Conservation (phyloP, 352 stramenopile genomes). For the Sclerospora graminicola region DNA sequence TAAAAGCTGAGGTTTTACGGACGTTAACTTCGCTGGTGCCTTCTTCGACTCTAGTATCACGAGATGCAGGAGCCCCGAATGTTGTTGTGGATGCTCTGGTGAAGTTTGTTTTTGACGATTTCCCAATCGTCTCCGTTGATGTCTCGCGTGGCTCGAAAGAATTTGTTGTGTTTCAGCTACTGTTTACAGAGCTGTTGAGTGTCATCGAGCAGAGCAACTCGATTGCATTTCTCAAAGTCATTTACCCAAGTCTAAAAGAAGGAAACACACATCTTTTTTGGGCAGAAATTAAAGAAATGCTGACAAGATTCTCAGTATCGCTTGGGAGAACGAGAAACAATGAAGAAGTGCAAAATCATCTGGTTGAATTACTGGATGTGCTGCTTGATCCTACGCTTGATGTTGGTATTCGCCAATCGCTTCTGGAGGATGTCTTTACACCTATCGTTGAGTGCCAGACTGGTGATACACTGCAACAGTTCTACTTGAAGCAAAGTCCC, state of each 20-base stretch:
- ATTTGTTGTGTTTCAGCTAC: conserved; percentile 45
- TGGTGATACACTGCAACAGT: conserved; percentile 20
- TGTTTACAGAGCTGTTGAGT: conserved; percentile 40
- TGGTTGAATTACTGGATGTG: conserved; percentile 28
- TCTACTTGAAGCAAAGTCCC: conserved; percentile 33
- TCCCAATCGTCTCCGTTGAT: conserved; percentile 67
- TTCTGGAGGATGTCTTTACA: conserved; percentile 40
- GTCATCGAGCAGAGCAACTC: conserved; percentile 46
- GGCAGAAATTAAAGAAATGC: conserved; percentile 33
- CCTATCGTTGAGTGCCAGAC: conserved; percentile 38
- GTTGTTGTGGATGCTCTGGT: conserved; percentile 25
- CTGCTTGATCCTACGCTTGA: conserved; percentile 33
- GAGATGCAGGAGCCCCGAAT: conserved; percentile 5
- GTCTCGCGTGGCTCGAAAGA: conserved; percentile 48
- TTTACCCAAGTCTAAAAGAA: conserved; percentile 62
- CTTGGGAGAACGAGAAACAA: conserved; percentile 3
- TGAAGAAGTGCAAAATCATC: conserved; percentile 5
- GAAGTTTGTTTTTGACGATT: conserved; percentile 56
- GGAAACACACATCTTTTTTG: conserved; percentile 39
- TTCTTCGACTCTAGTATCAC: conserved; percentile 2
- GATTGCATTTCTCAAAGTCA: conserved; percentile 33
- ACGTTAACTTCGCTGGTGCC: conserved; percentile 28
- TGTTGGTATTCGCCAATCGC: conserved; percentile 26
- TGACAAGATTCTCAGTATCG: conserved; percentile 28
- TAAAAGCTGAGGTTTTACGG: conserved; percentile 46